Evolutionary conservation across 2,329 filamentous ascomycete genomes (phyloP), one percentile per base, ranked within the genome.

Genomic region (Chlorencoelia australis): DNA sequence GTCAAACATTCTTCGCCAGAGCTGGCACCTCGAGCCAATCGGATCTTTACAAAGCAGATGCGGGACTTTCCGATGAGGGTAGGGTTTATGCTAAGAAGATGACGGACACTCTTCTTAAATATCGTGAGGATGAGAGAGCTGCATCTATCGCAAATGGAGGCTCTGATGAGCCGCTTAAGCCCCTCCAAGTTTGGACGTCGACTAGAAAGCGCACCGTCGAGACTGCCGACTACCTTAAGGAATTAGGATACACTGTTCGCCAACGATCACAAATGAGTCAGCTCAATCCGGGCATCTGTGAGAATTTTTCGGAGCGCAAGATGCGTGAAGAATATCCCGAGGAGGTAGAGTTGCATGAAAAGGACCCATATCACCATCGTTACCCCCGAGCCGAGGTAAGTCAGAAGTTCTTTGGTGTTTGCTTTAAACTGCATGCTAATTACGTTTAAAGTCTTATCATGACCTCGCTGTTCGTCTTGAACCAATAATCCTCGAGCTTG

Each of bases 241-340:
- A 79, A 9, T 72, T 74, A 45, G 88, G 87, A 2, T 94, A 83
- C 64, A 83, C 83, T 50, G 82, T 96, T 31, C 77, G 85, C 13
- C 91, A 96, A 60, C 76, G 91, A 40, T 89, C 88, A 31, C 89
- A 98, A 58, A 87, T 98, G 80, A 94, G 88, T 55, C 88, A 96
- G 62, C 75, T 98, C 54, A 95, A 98, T 55, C 91, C 91, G 1
- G 91, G 91, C 3, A 86, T 94, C 5, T 95, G 88, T 54, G 91
- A 96, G 63, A 91, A 86, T 60, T 80, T 96, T 66, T 83, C 85
- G 5, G 89, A 95, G 59, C 69, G 69, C 10, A 77, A 75, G 33
- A 93, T 98, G 47, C 77, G 84, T 36, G 66, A 76, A 51, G 68
- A 88, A 38, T 95, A 89, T 54, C 85, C 89, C 0, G 84, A 94